These are phyloP conservation scores for Cardamine occulta DNA, from an alignment of 345 rosid species.

Conservation along the genomic window DNA sequence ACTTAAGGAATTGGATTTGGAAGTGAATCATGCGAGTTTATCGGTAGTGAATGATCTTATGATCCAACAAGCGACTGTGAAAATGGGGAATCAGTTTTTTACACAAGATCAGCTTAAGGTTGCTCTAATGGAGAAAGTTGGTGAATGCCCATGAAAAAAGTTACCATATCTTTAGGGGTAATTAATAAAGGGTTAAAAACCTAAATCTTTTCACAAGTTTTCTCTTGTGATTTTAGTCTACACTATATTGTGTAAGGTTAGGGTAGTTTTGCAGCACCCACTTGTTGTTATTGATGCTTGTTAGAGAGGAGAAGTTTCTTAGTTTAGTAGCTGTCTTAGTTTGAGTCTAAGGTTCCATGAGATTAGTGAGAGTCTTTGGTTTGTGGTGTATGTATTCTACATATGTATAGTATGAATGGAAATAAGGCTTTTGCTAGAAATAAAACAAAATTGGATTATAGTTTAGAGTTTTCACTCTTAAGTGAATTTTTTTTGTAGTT, in stretches of 20 bases:
- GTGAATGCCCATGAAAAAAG: slow-evolving; percentile 41
- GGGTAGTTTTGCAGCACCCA: slow-evolving; percentile 32
- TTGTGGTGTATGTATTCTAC: slow-evolving; percentile 29
- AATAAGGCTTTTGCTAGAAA: slow-evolving; percentile 20
- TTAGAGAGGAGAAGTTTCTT: slow-evolving; percentile 3
- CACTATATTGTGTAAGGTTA: slow-evolving; percentile 23
- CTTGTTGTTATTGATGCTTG: slow-evolving; percentile 8
- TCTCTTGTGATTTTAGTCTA: slow-evolving; percentile 21
- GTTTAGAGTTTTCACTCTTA: slow-evolving; percentile 19
- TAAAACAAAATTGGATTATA: background rate
- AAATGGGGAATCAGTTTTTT: slow-evolving; percentile 77
- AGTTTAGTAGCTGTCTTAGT: slow-evolving; percentile 9
- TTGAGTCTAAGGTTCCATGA: slow-evolving; percentile 6
- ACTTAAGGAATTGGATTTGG: slow-evolving; percentile 82
- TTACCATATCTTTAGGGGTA: slow-evolving; percentile 5
- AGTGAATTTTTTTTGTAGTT: slow-evolving; percentile 11
- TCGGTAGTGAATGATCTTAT: slow-evolving; percentile 86
- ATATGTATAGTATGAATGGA: slow-evolving; percentile 5
- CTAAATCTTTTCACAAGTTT: background rate
- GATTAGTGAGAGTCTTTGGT: slow-evolving; percentile 20
- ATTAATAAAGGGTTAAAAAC: background rate
- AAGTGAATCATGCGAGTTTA: slow-evolving; percentile 87
- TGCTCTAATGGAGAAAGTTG: slow-evolving; percentile 66
- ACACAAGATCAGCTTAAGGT: slow-evolving; percentile 80
- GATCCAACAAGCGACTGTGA: slow-evolving; percentile 97